Conservation (phyloP, 352 stramenopile species). For the Pythium insidiosum region DNA sequence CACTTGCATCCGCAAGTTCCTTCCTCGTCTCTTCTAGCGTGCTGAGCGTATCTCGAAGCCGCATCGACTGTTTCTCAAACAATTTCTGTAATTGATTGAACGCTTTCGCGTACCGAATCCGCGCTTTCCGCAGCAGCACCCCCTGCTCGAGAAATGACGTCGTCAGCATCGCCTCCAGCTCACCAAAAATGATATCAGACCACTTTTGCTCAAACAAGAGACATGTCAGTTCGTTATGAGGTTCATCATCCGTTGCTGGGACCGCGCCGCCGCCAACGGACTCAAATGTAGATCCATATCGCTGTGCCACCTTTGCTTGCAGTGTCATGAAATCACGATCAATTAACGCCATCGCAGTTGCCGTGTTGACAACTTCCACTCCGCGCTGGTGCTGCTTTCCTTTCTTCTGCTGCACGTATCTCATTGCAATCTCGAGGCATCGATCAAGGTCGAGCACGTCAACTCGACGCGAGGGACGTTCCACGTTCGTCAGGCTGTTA, state of each 20-base stretch:
- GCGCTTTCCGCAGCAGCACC: slow-evolving; percentile 63
- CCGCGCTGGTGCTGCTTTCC: slow-evolving; percentile 40
- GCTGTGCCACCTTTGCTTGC: slow-evolving; percentile 27
- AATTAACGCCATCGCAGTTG: slow-evolving; percentile 49
- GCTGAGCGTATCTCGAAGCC: slow-evolving; percentile 24
- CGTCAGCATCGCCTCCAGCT: slow-evolving; percentile 84
- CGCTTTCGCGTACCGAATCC: slow-evolving; percentile 64
- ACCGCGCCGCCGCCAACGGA: too few relatives aligned
- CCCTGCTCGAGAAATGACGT: slow-evolving; percentile 88
- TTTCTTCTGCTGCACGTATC: slow-evolving; percentile 45
- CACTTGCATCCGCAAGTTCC: slow-evolving; percentile 22
- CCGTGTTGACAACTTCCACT: too few relatives aligned
- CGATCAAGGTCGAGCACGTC: slow-evolving; percentile 64
- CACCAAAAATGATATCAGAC: slow-evolving; percentile 79
- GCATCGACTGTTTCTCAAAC: slow-evolving; percentile 24
- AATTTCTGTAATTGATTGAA: slow-evolving; percentile 70
- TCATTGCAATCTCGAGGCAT: slow-evolving; percentile 60
- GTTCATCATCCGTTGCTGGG: not conserved
- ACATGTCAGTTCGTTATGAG: slow-evolving; percentile 34
- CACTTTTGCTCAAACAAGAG: slow-evolving; percentile 89
- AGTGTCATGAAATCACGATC: slow-evolving; percentile 65
- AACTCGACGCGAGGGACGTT: slow-evolving; percentile 50
- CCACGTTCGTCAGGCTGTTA: slow-evolving; percentile 40
- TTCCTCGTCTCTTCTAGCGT: slow-evolving; percentile 28
- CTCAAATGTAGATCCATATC: not conserved